Percentiles rank a stretch among this genome's conserved stretches.
Conservation (phyloP, 1,284 basidiomycete species). For the Marasmius oreades region DNA sequence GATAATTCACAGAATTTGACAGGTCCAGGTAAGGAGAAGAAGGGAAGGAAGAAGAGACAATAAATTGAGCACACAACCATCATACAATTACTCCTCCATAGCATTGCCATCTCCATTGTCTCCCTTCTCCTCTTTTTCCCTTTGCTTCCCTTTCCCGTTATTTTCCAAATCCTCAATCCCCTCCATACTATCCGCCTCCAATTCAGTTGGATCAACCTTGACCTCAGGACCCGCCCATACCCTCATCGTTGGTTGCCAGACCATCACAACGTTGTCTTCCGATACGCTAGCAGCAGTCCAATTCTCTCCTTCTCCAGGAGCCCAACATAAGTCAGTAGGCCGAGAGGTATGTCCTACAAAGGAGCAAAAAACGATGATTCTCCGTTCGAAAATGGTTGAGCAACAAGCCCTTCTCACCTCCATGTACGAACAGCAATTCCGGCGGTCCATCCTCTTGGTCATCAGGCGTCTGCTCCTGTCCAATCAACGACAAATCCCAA, state of each 20-base stretch:
- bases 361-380: neutral
- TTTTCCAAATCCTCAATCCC: slow-evolving; percentile 49
- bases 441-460: slow-evolving; percentile 98
- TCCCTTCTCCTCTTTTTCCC: slow-evolving; percentile 18
- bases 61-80: neutral
- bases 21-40: no score
- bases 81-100: neutral
- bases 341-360: slow-evolving; percentile 70
- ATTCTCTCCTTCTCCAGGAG: slow-evolving; percentile 67
- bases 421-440: slow-evolving; percentile 90
- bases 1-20: neutral
- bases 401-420: slow-evolving; percentile 49
- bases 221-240: slow-evolving; percentile 84
- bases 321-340: slow-evolving; percentile 84
- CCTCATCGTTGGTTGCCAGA: slow-evolving; percentile 86
- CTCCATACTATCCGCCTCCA: slow-evolving; percentile 75
- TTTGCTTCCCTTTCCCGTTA: slow-evolving; percentile 23
- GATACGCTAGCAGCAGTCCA: slow-evolving; percentile 79
- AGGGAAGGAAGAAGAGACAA: no score
- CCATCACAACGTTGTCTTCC: slow-evolving; percentile 85
- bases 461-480: slow-evolving; percentile 94
- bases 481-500: slow-evolving; percentile 94
- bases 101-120: neutral
- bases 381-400: neutral
- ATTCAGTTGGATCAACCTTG: slow-evolving; percentile 71